These are phyloP conservation scores for Haematococcus lacustris DNA, from an alignment of 139 green algal species.

Conservation along the genomic window DNA sequence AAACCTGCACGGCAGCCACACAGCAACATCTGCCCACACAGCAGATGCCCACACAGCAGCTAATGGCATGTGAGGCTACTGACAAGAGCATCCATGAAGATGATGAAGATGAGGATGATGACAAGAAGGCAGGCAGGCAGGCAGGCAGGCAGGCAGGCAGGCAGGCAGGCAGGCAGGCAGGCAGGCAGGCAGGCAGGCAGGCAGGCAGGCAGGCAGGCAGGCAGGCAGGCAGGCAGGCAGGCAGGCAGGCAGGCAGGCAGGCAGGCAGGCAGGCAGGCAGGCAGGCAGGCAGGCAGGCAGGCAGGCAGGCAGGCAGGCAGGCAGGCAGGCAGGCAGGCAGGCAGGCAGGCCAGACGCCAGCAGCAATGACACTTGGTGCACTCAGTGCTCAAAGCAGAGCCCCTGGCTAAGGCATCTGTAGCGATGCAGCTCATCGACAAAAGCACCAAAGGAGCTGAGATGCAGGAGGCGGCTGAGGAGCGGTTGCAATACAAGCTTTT, in stretches of 20 bases:
- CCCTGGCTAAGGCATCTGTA: no score
- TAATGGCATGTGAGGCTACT: neutral
- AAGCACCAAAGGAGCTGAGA: neutral
- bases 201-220: no score
- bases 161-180: neutral
- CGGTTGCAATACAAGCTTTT: no score
- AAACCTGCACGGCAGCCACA: constrained; percentile 44
- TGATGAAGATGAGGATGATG: no score
- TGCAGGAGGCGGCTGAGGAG: no score
- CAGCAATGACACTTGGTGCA: no score
- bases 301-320: neutral
- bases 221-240: no score
- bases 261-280: neutral
- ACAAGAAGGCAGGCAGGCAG: constrained; percentile 4
- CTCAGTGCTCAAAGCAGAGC: no score
- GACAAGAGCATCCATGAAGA: no score
- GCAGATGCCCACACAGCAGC: neutral
- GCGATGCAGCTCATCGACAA: no score
- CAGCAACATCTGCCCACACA: neutral
- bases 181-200: neutral
- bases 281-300: neutral
- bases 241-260: no score
- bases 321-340: neutral
- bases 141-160: neutral
- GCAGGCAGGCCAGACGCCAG: no score